phyloP scores from a whole-genome alignment of 768 basidiomycete species.

The Boletus reticuloceps region DNA sequence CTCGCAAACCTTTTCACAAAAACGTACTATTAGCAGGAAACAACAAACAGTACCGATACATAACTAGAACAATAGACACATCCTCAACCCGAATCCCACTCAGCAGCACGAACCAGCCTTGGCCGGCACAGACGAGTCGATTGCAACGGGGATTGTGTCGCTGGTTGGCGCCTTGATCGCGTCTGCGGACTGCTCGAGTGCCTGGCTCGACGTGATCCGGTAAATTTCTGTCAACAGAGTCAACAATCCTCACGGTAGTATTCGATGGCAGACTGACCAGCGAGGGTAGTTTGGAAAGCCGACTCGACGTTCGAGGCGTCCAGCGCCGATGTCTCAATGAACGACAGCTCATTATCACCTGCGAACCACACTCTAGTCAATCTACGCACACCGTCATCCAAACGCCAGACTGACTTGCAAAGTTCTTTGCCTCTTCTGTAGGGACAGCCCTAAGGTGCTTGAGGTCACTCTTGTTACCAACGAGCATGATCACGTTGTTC shows the following conservation, averaged over 20 bases:
- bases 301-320: conserved; percentile 98
- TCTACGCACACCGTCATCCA: neutral
- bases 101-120: conserved; percentile 67
- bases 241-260: neutral
- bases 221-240: conserved; percentile 73
- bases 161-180: conserved; percentile 77
- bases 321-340: conserved; percentile 99
- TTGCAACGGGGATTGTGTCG: conserved; percentile 80
- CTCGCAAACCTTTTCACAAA: no score
- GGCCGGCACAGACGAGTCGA: conserved; percentile 53
- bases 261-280: conserved; percentile 51
- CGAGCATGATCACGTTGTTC: conserved; percentile 94
- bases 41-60: conserved; percentile 28
- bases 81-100: conserved; percentile 3
- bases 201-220: conserved; percentile 94
- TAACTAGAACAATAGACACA: conserved; percentile 11
- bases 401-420: conserved; percentile 61
- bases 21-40: conserved; percentile 25
- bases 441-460: conserved; percentile 95
- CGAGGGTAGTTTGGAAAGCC: conserved; percentile 96
- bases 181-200: conserved; percentile 80
- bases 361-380: conserved; percentile 3
- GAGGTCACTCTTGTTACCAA: conserved; percentile 99
- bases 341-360: conserved; percentile 91
- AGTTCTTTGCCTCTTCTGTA: conserved; percentile 94